Evolutionary conservation across 2,329 filamentous ascomycete species (phyloP).

Genomic region (Fusarium poae): DNA sequence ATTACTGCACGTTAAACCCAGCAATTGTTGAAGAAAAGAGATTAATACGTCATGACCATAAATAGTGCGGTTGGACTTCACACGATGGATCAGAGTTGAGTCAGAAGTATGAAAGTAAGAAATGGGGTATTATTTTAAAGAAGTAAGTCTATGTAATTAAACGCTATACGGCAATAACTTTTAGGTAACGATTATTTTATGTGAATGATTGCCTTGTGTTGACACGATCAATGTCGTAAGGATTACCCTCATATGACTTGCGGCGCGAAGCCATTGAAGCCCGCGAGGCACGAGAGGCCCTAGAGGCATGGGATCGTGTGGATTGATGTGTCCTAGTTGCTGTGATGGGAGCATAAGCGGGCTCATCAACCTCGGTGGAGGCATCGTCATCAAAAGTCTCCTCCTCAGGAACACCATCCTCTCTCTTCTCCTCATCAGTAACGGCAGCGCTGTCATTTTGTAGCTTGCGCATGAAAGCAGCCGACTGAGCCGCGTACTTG

Average conservation of each 20-base stretch:
- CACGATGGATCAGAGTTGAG: background rate
- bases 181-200: slow-evolving; percentile 15
- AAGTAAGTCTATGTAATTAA: slow-evolving; percentile 32
- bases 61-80: background rate
- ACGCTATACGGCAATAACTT: slow-evolving; percentile 25
- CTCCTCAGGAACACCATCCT: slow-evolving; percentile 12
- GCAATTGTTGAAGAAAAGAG: background rate
- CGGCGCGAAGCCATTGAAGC: slow-evolving; percentile 30
- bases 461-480: slow-evolving; percentile 41
- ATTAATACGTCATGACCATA: background rate
- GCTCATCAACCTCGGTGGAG: slow-evolving; percentile 38
- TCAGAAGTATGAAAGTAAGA: background rate
- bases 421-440: slow-evolving; percentile 28
- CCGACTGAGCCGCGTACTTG: slow-evolving; percentile 41
- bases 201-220: slow-evolving; percentile 41
- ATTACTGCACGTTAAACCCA: background rate
- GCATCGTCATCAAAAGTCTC: slow-evolving; percentile 35
- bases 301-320: slow-evolving; percentile 28
- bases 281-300: slow-evolving; percentile 19
- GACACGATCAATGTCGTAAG: slow-evolving; percentile 40
- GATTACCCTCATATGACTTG: slow-evolving; percentile 38
- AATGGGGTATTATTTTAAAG: slow-evolving; percentile 17
- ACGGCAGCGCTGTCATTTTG: slow-evolving; percentile 16
- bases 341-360: slow-evolving; percentile 34
- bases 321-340: slow-evolving; percentile 22